These are phyloP conservation scores for Parathielavia hyrcaniae DNA, from an alignment of 495 filamentous ascomycete genomes.

Conservation along the genomic window DNA sequence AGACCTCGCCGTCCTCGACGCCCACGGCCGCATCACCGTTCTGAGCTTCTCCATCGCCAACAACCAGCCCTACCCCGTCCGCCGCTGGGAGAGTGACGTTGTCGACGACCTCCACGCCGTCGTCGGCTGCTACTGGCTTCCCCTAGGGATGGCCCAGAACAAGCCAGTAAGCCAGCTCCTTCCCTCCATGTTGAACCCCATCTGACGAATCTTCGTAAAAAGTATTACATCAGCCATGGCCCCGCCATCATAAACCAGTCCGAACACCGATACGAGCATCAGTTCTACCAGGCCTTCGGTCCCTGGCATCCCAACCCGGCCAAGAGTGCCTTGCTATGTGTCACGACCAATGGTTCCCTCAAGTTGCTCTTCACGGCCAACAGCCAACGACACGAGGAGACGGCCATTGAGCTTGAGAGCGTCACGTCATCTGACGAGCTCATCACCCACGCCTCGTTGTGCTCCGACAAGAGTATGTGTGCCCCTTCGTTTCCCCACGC, in stretches of 20 bases:
- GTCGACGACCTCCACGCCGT: conserved; percentile 66
- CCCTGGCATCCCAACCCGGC: conserved; percentile 59
- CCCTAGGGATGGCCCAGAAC: conserved; percentile 38
- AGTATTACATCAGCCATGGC: conserved; percentile 35
- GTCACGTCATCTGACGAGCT: conserved; percentile 60
- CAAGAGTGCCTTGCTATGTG: conserved; percentile 62
- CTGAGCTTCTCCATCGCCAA: conserved; percentile 55
- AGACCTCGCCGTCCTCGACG: conserved; percentile 73
- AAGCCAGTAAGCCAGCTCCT: conserved; percentile 42
- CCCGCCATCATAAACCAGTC: conserved; percentile 40
- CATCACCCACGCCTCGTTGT: conserved; percentile 74
- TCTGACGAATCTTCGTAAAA: neutral
- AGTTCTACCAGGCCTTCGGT: conserved; percentile 51
- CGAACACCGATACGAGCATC: conserved; percentile 43
- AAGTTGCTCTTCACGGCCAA: conserved; percentile 62
- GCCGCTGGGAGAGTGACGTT: conserved; percentile 52
- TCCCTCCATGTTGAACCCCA: neutral
- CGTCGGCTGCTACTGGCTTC: conserved; percentile 82
- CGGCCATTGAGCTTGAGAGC: conserved; percentile 61
- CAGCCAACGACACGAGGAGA: conserved; percentile 61
- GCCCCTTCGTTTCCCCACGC: conserved; percentile 6
- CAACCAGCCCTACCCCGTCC: conserved; percentile 55
- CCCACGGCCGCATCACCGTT: conserved; percentile 64
- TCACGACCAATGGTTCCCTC: conserved; percentile 64
- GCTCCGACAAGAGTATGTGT: conserved; percentile 58